Percentiles rank a stretch among this genome's conserved stretches.
Conservation (phyloP, 768 basidiomycete genomes). For the Inosperma sp. region DNA sequence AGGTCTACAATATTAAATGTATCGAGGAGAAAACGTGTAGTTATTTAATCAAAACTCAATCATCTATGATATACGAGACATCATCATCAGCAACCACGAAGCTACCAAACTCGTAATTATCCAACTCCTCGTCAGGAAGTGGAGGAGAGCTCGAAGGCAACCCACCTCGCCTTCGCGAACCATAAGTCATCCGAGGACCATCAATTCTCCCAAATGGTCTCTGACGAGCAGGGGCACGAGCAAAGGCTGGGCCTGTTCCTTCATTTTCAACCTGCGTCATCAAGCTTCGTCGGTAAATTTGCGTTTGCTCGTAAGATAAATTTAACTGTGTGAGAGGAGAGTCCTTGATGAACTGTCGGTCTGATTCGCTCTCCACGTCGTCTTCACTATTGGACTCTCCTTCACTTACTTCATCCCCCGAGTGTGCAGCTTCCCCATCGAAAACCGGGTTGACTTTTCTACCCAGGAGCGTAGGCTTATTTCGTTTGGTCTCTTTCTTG, state of each 20-base stretch:
- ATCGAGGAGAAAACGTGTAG: too few relatives aligned
- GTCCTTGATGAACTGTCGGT: constrained; percentile 61
- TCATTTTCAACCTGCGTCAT: constrained; percentile 58
- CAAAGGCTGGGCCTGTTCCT: constrained; percentile 49
- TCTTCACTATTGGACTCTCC: constrained; percentile 55
- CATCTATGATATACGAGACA: constrained; percentile 39
- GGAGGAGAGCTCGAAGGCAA: constrained; percentile 59
- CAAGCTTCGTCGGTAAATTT: constrained; percentile 66
- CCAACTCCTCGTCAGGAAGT: constrained; percentile 44
- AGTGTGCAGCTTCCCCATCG: constrained; percentile 71
- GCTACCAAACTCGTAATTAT: constrained; percentile 69
- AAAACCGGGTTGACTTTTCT: constrained; percentile 40
- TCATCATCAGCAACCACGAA: constrained; percentile 82
- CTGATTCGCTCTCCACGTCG: constrained; percentile 60
- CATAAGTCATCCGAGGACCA: constrained; percentile 14
- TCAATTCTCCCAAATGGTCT: constrained; percentile 41
- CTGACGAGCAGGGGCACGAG: constrained; percentile 42
- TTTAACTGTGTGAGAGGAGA: constrained; percentile 63
- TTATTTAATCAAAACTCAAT: neutral
- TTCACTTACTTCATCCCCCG: constrained; percentile 71
- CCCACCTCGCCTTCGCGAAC: neutral
- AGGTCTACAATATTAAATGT: too few relatives aligned
- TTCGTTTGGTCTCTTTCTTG: constrained; percentile 14
- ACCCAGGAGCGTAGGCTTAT: constrained; percentile 26
- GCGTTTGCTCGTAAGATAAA: constrained; percentile 67